Percentiles rank a stretch among this genome's conserved stretches.
These are phyloP conservation scores for Trichoderma sp. DNA, from an alignment of 2,329 filamentous ascomycete genomes.

Conservation along the genomic window DNA sequence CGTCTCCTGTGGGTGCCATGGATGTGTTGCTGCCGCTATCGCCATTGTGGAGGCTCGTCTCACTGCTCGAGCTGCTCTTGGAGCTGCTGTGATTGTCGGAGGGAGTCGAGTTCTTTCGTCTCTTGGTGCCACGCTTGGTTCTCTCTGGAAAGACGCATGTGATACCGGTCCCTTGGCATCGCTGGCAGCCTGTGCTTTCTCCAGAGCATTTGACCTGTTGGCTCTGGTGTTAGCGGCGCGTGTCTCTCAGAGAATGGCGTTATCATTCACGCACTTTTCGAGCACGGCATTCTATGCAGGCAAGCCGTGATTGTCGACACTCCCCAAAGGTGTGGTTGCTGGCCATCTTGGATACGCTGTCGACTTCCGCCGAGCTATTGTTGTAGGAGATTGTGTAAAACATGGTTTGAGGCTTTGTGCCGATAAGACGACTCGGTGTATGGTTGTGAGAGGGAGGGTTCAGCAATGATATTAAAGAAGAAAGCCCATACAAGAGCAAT, in stretches of 20 bases:
- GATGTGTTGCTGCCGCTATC: not conserved
- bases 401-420: not conserved
- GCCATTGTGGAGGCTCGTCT: not conserved
- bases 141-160: slow-evolving; percentile 12
- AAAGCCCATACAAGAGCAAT: not conserved
- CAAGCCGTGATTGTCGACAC: slow-evolving; percentile 4
- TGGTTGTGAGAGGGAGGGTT: not conserved
- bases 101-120: slow-evolving; percentile 10
- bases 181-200: slow-evolving; percentile 11
- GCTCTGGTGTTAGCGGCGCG: not conserved
- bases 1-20: not conserved
- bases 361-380: not conserved
- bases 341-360: slow-evolving; percentile 3
- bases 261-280: not conserved
- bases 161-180: not conserved
- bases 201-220: slow-evolving; percentile 15
- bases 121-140: slow-evolving; percentile 12
- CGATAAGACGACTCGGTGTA: not conserved
- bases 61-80: not conserved
- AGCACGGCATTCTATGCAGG: slow-evolving; percentile 14
- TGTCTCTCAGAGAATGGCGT: too few relatives aligned
- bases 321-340: slow-evolving; percentile 10
- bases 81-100: not conserved
- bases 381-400: slow-evolving; percentile 12
- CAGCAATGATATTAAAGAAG: not conserved